Evolutionary conservation across 2,329 filamentous ascomycete genomes (phyloP), one percentile per base, ranked within the genome.

Genomic region (Aspergillus quadricinctus): DNA sequence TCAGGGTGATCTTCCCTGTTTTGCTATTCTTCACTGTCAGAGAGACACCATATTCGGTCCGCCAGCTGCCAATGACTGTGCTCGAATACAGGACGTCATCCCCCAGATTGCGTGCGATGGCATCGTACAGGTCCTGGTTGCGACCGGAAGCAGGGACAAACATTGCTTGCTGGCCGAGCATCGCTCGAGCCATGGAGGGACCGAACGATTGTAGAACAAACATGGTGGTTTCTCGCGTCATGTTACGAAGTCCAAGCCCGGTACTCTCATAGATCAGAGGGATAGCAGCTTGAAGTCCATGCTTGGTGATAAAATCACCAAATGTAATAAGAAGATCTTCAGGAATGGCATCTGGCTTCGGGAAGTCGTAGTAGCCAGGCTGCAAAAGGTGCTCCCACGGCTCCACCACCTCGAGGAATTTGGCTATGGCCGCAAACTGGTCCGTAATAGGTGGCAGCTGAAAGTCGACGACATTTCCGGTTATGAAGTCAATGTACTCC

Each of bases 91-190:
- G 61, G 0, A 79, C 72, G 35, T 77, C 74, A 1, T 67, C 57
- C n/a, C 70, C 72, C 0, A 80, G 66, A 27, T 72, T 64, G 0
- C 61, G 45, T 1, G 69, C 69, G 40, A 78, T 69, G 11, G 67
- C 68, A 52, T 77, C 74, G 59, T 78, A 80, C 4, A 80, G 62
- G 8, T 57, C 64, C 48, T 78, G 74, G 56, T 75, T 74, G 59
- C 77, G 77, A 50, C 61, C 61, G 6, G 57, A 57, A 1, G 56
- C 41, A 67, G 63, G 3, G 70, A 70, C 14, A 69, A 68, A 54
- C 67, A 73, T 11, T 64, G 61, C 25, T 63, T 61, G 45, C 57
- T 59, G n/a, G 41, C 56, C 74, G 23, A 69, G 62, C 23, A 78
- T 65, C 1, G 66, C 69, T 23, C 71, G 68, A 3, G 60, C 57